Evolutionary conservation across 768 basidiomycete genomes (phyloP), one percentile per base, ranked within the genome.

Genomic region (Lentinus tigrinus): DNA sequence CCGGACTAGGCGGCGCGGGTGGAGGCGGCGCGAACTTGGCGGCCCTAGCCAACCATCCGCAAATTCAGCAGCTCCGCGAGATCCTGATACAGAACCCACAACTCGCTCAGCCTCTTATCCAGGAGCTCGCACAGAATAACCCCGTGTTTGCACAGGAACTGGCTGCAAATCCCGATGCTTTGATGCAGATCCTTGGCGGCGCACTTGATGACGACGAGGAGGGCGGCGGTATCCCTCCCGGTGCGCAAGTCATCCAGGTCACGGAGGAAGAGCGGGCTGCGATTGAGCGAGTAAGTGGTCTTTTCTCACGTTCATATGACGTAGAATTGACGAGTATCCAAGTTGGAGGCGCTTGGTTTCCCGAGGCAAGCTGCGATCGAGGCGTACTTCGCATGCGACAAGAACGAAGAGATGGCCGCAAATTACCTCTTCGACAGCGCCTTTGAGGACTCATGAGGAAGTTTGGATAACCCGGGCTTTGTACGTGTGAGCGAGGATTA

Each of bases 401-500:
- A 92, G 81, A 94, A 98, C 69, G 97, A 98, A 74, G 94, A 98
- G 69, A 75, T 95, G 19, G 95, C 97, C 9, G 97, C 96, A 14
- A 97, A 97, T 69, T 96, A 88, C 66, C 73, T 98, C 65, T 95
- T 98, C 62, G 95, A 96, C 65, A 67, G 74, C 54, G 77, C 77
- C 27, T 87, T 85, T 66, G 85, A 85, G 1, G 85, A 82, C 52
- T 73, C 61, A 26, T 68, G 54, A 47, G 46, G 8, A 3, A 27
- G n/a, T 10, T n/a, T n/a, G 27, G 5, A 19, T 2, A 2, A n/a
- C 28, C n/a, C 26, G 8, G 10, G 5, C 14, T 44, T n/a, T 26
- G 23, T 39, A n/a, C 52, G 47, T 26, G 37, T 40, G 48, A 56
- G 49, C 43, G 58, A 51, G 51, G 53, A 47, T 56, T 47, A 53